phyloP scores from a whole-genome alignment of 1,284 basidiomycete genomes.

The Fistulinella staudtii region DNA sequence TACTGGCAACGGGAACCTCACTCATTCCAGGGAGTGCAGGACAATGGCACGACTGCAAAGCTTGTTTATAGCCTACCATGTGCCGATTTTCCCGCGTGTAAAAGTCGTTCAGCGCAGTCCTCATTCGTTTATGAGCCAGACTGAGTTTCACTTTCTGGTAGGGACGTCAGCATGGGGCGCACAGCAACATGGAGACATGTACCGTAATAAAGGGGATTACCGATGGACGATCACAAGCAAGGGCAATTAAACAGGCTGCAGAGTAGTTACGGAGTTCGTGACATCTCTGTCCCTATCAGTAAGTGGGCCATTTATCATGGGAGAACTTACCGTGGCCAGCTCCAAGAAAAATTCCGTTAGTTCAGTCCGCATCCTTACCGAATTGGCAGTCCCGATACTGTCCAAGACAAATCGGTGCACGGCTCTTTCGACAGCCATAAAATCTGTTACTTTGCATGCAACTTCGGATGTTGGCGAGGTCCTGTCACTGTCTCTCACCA shows the following conservation, averaged over 20 bases:
- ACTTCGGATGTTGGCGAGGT: slow-evolving; percentile 30
- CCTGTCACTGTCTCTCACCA: slow-evolving; percentile 24
- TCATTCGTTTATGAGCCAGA: slow-evolving; percentile 23
- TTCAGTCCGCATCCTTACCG: slow-evolving; percentile 17
- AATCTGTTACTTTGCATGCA: slow-evolving; percentile 24
- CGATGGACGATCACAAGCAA: slow-evolving; percentile 33
- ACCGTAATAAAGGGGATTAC: slow-evolving; percentile 33
- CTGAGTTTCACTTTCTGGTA: slow-evolving; percentile 25
- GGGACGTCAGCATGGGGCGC: background rate
- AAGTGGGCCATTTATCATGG: background rate
- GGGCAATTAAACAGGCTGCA: slow-evolving; percentile 37
- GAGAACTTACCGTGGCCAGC: slow-evolving; percentile 36
- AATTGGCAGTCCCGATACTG: slow-evolving; percentile 33
- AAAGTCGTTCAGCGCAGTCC: slow-evolving; percentile 19
- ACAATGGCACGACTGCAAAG: slow-evolving; percentile 29
- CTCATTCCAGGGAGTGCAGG: slow-evolving; percentile 37
- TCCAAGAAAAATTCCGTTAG: slow-evolving; percentile 42
- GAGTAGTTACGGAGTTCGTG: slow-evolving; percentile 43
- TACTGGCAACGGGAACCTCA: slow-evolving; percentile 9
- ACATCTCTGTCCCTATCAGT: slow-evolving; percentile 35
- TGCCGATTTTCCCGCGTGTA: slow-evolving; percentile 34
- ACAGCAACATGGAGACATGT: background rate
- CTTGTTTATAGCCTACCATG: slow-evolving; percentile 35
- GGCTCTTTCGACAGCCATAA: slow-evolving; percentile 37
- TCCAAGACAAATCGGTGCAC: slow-evolving; percentile 39